These are phyloP conservation scores for Moesziomyces parantarcticus DNA, from an alignment of 1,284 basidiomycete genomes.

Conservation along the genomic window DNA sequence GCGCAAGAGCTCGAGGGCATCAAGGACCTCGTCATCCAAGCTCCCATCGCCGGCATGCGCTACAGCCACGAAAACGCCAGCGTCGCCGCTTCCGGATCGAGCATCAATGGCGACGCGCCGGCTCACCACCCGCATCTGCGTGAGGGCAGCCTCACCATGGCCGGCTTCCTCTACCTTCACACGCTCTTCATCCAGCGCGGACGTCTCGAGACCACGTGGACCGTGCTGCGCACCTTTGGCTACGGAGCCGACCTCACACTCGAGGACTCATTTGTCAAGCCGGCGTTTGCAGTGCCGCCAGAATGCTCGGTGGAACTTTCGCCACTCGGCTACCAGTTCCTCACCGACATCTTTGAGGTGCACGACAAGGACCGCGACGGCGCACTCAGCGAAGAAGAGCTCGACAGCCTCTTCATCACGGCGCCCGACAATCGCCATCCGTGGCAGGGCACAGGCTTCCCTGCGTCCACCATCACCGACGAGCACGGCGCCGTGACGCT, in stretches of 20 bases:
- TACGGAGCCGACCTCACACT: slow-evolving; percentile 93
- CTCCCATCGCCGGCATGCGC: slow-evolving; percentile 41
- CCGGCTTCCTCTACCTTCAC: slow-evolving; percentile 93
- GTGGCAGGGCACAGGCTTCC: slow-evolving; percentile 61
- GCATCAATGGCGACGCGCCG: slow-evolving; percentile 36
- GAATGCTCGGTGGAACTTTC: slow-evolving; percentile 96
- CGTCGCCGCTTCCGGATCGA: slow-evolving; percentile 43
- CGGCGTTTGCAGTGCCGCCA: slow-evolving; percentile 86
- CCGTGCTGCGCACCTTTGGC: slow-evolving; percentile 91
- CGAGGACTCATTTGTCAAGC: slow-evolving; percentile 53
- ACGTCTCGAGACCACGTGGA: slow-evolving; percentile 97
- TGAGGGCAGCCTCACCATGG: slow-evolving; percentile 82
- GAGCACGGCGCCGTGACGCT: slow-evolving; percentile 90
- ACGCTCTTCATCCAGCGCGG: slow-evolving; percentile 97
- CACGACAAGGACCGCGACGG: slow-evolving; percentile 99
- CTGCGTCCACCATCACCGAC: slow-evolving; percentile 86
- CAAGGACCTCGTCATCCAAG: slow-evolving; percentile 63
- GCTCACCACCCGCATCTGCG: slow-evolving; percentile 55
- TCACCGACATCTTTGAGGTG: slow-evolving; percentile 95
- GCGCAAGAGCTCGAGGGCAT: slow-evolving; percentile 83
- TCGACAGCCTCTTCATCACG: slow-evolving; percentile 89
- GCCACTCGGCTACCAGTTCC: slow-evolving; percentile 92
- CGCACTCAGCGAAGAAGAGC: slow-evolving; percentile 84
- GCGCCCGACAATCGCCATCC: slow-evolving; percentile 75
- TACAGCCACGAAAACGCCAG: slow-evolving; percentile 51